Base-by-base conservation (phyloP, 805 yeast genomes). In the Nakazawaea pomicola region DNA sequence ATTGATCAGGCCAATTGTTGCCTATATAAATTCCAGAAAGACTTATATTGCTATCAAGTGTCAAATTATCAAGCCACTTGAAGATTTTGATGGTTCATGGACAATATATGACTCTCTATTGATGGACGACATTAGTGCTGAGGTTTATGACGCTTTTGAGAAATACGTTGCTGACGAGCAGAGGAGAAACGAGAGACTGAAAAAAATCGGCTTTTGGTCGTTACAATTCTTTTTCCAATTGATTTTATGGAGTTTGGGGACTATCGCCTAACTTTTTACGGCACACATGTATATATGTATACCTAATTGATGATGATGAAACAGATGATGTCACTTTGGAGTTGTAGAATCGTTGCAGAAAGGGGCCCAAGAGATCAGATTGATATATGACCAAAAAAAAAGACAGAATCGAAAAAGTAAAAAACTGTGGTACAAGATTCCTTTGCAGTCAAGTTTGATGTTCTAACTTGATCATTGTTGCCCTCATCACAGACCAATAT, bases 1-100 rank as follows among this genome's bases (percentile, higher is more conserved):
- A 1, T 67, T 93, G 43, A 83, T 93, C 40, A 69, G 96, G 47
- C 99, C 99, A 0, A 90, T 93, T 56, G 96, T 93, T 18, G 97
- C 90, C 1, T 93, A 91, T 60, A 91, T 93, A 57, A 93, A 93
- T 57, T 83, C 93, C 28, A 74, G 85, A 45, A 85, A 86, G 54
- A 88, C 98, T 0, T 85, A 82, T 54, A 90, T 93, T 45, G 96
- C 95, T 33, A 80, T 91, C 44, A 72, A 79, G 46, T 87, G 95
- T 55, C 76, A 88, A 4, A 79, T 93, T 7, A 82, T 83, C 25
- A 93, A 93, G 56, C 74, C 77, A 33, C 62, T 89, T 17, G 66
- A 70, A 20, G 99, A 93, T 55, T 93, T 93, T 58, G 89, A 86
- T 52, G 99, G 99, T 0, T 78, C 95, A 6, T 93, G 99, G 99